Base-by-base conservation (phyloP, 768 basidiomycete genomes). In the Phlebiopsis gigantea region DNA sequence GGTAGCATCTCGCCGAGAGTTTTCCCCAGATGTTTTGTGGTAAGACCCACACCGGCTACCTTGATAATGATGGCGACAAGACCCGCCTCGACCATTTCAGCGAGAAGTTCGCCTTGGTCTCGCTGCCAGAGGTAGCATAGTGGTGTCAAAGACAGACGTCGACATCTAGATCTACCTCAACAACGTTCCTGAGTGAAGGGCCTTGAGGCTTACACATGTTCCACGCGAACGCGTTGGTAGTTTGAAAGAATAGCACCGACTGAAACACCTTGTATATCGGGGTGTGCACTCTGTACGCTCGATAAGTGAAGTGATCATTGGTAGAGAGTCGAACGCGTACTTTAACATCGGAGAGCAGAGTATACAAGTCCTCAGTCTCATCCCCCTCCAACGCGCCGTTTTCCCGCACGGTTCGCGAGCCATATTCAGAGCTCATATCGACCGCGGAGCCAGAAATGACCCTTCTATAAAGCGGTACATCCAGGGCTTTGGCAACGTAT, bases 181-280 rank as follows among this genome's bases (percentile, higher is more conserved):
- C n/a, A 41, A 28, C 15, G 47, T 43, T 47, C 8, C 3, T n/a
- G 29, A 24, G 39, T 22, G 8, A 25, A 28, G 12, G 19, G 34
- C 15, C 46, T 39, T 4, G 54, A 5, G 26, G n/a, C 88, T 71
- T 63, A 93, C 92, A 98, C 95, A 79, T 99, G 95, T 72, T 99
- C 97, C 12, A 99, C 94, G 53, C 97, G 84, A 17, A 98, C 87
- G 24, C 97, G 82, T 65, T 99, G 97, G 66, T 99, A 99, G 68
- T 93, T 96, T 26, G 97, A 98, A 29, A 98, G 81, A 58, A 99
- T 99, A 5, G 97, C 95, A 2, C 97, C 97, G 21, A 95, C 93
- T 8, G 95, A 90, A 24, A 98, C 88, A 8, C 84, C 96, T 69
- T 86, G 75, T 21, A 94, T 72, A 53, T 93, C 88, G 2, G 93